Conservation (phyloP, 2,329 filamentous ascomycete genomes). For the Pestalotiopsis sp. region DNA sequence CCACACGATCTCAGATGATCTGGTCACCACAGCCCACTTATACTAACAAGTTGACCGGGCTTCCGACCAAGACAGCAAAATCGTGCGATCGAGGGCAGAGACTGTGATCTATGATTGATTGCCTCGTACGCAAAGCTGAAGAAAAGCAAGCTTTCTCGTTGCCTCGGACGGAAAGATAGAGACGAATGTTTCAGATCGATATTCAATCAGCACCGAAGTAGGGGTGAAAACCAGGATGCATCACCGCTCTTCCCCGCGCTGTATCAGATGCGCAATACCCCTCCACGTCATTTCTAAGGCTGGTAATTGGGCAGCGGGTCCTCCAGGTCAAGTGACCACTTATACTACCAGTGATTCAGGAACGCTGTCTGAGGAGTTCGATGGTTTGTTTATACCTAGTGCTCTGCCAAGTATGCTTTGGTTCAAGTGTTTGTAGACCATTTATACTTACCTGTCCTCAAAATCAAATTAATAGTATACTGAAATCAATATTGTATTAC, state of each 20-base stretch:
- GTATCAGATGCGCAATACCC: not conserved
- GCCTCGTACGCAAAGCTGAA: not conserved
- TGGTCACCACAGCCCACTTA: slow-evolving; percentile 2
- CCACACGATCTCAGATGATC: slow-evolving; percentile 10
- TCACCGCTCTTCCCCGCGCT: not conserved
- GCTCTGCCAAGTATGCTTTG: too few species aligned
- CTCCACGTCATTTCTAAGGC: not conserved
- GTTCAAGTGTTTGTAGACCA: too few species aligned
- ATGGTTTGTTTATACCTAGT: too few species aligned
- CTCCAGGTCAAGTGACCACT: not conserved
- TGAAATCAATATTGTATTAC: too few species aligned
- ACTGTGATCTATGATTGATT: not conserved
- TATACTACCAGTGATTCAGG: not conserved
- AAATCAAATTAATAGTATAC: too few species aligned
- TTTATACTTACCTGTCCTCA: too few species aligned
- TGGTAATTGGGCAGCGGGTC: not conserved
- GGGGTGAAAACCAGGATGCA: not conserved
- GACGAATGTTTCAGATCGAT: not conserved
- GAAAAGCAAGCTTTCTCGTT: not conserved
- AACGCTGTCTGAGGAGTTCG: not conserved
- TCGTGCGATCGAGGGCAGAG: not conserved
- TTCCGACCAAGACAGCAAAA: not conserved
- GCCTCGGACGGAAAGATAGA: not conserved
- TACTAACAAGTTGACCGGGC: not conserved
- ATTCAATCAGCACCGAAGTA: not conserved